Evolutionary conservation across 306 rosid genomes (phyloP), one percentile per base, ranked within the genome.

Genomic region (Purshia tridentata): DNA sequence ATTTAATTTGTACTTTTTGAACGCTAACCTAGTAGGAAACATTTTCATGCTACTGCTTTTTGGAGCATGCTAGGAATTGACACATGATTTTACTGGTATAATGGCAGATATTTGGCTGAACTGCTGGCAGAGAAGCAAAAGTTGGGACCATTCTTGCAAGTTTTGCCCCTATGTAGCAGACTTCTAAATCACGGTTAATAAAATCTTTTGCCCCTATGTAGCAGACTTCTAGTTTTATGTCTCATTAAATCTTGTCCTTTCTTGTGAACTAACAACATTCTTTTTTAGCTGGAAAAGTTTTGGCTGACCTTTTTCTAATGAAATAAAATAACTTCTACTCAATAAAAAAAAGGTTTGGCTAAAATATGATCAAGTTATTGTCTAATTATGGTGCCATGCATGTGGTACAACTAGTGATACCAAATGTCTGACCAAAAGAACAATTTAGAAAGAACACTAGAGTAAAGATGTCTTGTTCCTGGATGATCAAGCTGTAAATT

Each of bases 61-160:
- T 0, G 18, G 14, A 29, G 42, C 45, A 16, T 62, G 65, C 50
- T 78, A 67, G 70, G 41, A 71, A 48, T 16, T 69, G 51, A 37
- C 67, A 54, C 64, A 19, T 73, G 45, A 65, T 49, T 53, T 83
- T 40, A 40, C 18, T 79, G 55, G 48, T 72, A 37, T 78, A 40
- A 73, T 83, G 84, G 74, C 88, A 91, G 98, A 70, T 92, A 86
- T 83, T 53, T 92, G 77, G 69, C 89, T 63, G 96, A 92, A 84
- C 76, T 92, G 53, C 77, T 92, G 68, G 91, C 86, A 7, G 98
- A 92, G 77, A 85, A 87, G 82, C 91, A 92, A 63, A 92, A 92
- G 78, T 78, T 92, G 82, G 94, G 82, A 39, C 98, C 98, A 3
- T 92, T 92, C 74, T 37, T 90, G 61, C 98, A 92, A 81, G 88